Conservation (phyloP, 2,329 filamentous ascomycete genomes). For the Claviceps citrina region DNA sequence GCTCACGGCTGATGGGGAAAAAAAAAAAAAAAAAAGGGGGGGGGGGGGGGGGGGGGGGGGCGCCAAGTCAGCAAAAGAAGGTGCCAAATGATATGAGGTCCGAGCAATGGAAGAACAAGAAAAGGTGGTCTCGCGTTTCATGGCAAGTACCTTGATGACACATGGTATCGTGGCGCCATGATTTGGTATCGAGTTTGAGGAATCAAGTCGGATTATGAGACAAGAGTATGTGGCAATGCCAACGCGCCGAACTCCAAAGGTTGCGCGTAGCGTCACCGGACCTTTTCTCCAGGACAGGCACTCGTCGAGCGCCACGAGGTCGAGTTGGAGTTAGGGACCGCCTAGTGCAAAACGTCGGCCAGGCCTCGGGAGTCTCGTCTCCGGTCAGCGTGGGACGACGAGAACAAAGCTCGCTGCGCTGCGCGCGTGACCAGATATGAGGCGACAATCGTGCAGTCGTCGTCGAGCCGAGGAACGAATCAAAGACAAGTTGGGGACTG, state of each 20-base stretch:
- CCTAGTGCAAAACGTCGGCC: too few species aligned
- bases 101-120: too few species aligned
- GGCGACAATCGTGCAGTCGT: background rate
- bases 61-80: background rate
- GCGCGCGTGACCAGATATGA: background rate
- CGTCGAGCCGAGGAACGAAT: background rate
- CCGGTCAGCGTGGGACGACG: background rate
- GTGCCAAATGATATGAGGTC: too few species aligned
- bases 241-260: background rate
- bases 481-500: too few species aligned
- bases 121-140: too few species aligned
- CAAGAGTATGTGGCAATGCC: background rate
- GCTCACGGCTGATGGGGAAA: conserved; percentile 46
- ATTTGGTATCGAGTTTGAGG: too few species aligned
- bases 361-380: too few species aligned
- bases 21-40: too few species aligned
- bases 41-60: too few species aligned
- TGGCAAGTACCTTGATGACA: conserved; percentile 6
- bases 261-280: background rate
- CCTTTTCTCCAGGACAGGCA: background rate
- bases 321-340: background rate
- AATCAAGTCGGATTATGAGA: background rate
- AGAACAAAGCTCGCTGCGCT: background rate
- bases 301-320: background rate
- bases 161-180: conserved; percentile 9